Base-by-base conservation (phyloP, 139 green algal species). In the Chlamydomonas sp. region DNA sequence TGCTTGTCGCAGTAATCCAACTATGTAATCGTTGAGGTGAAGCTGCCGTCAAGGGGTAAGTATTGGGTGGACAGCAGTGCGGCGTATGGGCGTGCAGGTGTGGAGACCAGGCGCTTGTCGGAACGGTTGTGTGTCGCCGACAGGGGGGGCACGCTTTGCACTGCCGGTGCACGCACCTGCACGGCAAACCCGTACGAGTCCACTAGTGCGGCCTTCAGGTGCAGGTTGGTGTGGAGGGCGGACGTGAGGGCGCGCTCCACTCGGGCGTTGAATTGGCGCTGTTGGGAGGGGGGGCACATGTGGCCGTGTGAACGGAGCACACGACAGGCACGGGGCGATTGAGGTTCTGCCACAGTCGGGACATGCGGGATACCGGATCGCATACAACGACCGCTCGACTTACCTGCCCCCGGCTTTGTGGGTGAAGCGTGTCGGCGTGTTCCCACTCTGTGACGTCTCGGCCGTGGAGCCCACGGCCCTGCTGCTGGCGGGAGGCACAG, bases 171-270 rank as follows among this genome's bases (percentile, higher is more conserved):
- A 49, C 31, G 31, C 31, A 49, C 31, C 31, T 49, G 31, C 59
- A 85, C 57, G 67, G 18, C 17, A 18, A 85, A 5, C 1, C 80
- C 80, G 64, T 85, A 77, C 66, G 66, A 12, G 2, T 85, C 67
- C 14, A 78, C 80, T 57, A 85, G 58, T 4, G 66, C 49, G 7
- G 18, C 16, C 63, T 67, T 66, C 62, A 85, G 67, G 7, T 58
- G 57, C 14, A 85, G 20, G 80, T 85, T 67, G 3, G 67, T 4
- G 57, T 85, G 12, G 15, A 85, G 64, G 14, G 18, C 67, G 2
- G 71, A 4, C 1, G 72, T 63, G 0, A 85, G 66, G 6, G 57
- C 58, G 49, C 80, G 80, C 80, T 85, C 80, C 57, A 85, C 80
- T 9, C 80, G 6, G 9, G 14, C 68, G 68, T 15, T 31, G 14